Evolutionary conservation across 2,329 filamentous ascomycete species (phyloP).

Genomic region (Ophiostoma ips): DNA sequence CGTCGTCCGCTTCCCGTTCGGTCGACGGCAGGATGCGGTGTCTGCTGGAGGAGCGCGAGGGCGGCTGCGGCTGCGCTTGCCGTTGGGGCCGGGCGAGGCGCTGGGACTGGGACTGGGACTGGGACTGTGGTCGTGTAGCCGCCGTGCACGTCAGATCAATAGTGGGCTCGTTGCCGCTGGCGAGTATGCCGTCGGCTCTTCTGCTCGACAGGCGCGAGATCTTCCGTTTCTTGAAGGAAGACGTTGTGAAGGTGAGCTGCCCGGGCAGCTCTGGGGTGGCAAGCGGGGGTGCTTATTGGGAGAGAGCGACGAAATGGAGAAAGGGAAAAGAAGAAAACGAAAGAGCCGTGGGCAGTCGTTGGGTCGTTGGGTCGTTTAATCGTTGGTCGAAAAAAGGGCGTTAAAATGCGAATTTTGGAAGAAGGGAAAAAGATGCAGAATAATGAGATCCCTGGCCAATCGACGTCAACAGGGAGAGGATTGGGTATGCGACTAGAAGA

Average conservation of each 20-base stretch:
- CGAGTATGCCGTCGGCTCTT: conserved; percentile 23
- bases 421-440: background rate
- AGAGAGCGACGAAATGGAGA: conserved; percentile 9
- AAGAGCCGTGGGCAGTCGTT: too few relatives aligned
- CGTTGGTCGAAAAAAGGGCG: background rate
- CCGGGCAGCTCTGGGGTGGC: conserved; percentile 37
- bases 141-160: conserved; percentile 17
- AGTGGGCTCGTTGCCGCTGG: conserved; percentile 18
- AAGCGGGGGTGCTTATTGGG: background rate
- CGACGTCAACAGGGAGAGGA: background rate
- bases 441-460: background rate
- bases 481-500: background rate
- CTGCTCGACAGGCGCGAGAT: conserved; percentile 33
- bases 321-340: too few relatives aligned
- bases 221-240: conserved; percentile 62
- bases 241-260: conserved; percentile 60
- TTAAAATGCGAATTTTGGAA: background rate
- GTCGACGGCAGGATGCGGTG: conserved; percentile 11
- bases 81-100: background rate
- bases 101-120: background rate
- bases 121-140: background rate
- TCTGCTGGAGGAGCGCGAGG: background rate
- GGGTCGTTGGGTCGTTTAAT: background rate
- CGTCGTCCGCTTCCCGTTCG: conserved; percentile 5
- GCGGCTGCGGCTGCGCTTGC: background rate